Evolutionary conservation across 208 protist species (phyloP).

Genomic region (Trypanosoma boissoni): DNA sequence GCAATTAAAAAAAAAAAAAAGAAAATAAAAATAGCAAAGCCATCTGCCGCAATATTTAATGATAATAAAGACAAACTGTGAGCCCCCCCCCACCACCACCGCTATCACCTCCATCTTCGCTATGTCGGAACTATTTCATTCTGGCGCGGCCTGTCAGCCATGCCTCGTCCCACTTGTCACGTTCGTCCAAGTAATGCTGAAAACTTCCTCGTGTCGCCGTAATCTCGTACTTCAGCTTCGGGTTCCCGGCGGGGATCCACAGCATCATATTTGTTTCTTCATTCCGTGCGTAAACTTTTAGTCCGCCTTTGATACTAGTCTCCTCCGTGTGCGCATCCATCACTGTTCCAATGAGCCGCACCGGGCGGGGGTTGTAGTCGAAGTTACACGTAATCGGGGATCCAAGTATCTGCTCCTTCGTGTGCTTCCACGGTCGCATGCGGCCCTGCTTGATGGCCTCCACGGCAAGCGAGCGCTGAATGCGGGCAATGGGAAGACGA

Average conservation of each 20-base stretch:
- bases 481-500: conserved; percentile 77
- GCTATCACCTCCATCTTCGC: background rate
- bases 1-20: background rate
- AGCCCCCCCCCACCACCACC: background rate
- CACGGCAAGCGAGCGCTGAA: conserved; percentile 84
- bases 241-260: conserved; percentile 85
- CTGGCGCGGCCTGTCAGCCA: conserved; percentile 87
- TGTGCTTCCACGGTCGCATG: conserved; percentile 89
- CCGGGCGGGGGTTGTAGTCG: conserved; percentile 88
- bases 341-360: conserved; percentile 87
- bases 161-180: conserved; percentile 90
- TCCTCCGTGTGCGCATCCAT: conserved; percentile 89
- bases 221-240: conserved; percentile 88
- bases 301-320: conserved; percentile 86
- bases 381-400: conserved; percentile 86
- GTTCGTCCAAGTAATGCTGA: conserved; percentile 88
- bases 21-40: background rate
- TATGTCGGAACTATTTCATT: conserved; percentile 57
- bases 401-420: conserved; percentile 87
- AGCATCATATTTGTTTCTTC: conserved; percentile 92
- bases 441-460: conserved; percentile 80
- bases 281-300: conserved; percentile 89
- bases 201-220: conserved; percentile 81
- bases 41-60: too few relatives aligned
- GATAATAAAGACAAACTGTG: background rate